Percentiles rank a stretch among this genome's conserved stretches.
Evolutionary conservation across 2,329 filamentous ascomycete species (phyloP).

Genomic region (Cadophora gregata): DNA sequence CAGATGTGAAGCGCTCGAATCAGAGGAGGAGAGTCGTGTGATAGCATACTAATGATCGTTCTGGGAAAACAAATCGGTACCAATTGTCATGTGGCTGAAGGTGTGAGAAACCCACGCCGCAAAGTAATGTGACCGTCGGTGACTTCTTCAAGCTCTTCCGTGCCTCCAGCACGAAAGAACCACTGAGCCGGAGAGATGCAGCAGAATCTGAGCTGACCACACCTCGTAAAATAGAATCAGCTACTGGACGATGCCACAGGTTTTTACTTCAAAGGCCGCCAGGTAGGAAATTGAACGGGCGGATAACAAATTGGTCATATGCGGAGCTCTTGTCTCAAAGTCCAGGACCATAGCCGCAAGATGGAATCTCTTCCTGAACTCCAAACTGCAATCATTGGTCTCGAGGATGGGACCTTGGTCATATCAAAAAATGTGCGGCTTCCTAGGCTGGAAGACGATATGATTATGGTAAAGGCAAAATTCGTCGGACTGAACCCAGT

Average conservation of each 20-base stretch:
- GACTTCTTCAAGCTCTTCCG: background rate
- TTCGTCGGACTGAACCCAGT: constrained; percentile 50
- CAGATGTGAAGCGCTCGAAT: background rate
- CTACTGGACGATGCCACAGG: background rate
- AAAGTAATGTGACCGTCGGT: background rate
- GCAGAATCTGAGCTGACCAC: background rate
- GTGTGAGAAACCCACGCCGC: background rate
- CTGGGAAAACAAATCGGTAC: background rate
- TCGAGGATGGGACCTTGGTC: background rate
- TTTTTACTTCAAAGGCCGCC: background rate
- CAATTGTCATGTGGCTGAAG: background rate
- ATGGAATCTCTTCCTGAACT: background rate
- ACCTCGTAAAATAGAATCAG: background rate
- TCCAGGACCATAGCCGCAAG: background rate
- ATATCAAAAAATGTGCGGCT: background rate
- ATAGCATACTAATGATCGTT: background rate
- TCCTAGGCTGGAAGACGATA: background rate
- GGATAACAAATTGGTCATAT: background rate
- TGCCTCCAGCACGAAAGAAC: background rate
- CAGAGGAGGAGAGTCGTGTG: background rate
- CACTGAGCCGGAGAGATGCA: background rate
- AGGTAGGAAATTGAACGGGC: background rate
- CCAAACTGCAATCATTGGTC: constrained; percentile 6
- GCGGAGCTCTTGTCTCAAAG: background rate
- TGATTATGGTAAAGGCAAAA: constrained; percentile 1